Base-by-base conservation (phyloP, 78 protist genomes). In the Dictyostelium intermedium region DNA sequence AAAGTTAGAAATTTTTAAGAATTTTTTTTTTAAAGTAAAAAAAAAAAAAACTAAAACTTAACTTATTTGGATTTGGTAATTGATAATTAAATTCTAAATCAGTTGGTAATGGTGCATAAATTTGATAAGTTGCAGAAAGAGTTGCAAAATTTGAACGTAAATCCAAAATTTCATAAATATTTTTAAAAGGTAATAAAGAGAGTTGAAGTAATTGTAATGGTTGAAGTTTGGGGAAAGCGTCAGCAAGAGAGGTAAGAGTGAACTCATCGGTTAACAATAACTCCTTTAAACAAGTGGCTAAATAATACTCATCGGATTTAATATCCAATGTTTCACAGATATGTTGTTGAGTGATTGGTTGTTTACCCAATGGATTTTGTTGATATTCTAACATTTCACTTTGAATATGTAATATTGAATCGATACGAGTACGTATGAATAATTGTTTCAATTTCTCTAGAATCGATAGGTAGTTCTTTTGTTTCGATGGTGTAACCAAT, bases 321-420 rank as follows among this genome's bases (percentile, higher is more conserved):
- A 89, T 34, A 3, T 89, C 93, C 9, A 89, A 27, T 2, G 93
- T 89, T 14, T 89, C 93, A 32, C 85, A 89, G 23, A 89, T 89
- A 14, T 61, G 80, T 78, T 78, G 87, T 72, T 80, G 74, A 37
- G 74, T 74, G 63, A 80, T 45, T 20, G 93, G 37, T 23, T 53
- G 35, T 34, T 41, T 41, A 37, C 23, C 25, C 0, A 27, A 11
- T 11, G 50, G 41, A 18, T 79, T 13, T 18, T 82, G 30, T 37
- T 85, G 78, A 70, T 32, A 16, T 14, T 70, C 77, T 5, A 32
- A 6, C 41, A 87, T 76, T 32, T 89, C 87, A 30, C 72, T 69
- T 72, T 80, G 85, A 27, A 89, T 60, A 14, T 89, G 93, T 34
- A 89, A n/a, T 7, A 89, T 34, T 23, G 82, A 80, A 10, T 89